A percentile compares a stretch with the other conserved stretches of the same genome.
phyloP scores from a whole-genome alignment of 805 yeast genomes.

The Wickerhamiella alocasiicola region DNA sequence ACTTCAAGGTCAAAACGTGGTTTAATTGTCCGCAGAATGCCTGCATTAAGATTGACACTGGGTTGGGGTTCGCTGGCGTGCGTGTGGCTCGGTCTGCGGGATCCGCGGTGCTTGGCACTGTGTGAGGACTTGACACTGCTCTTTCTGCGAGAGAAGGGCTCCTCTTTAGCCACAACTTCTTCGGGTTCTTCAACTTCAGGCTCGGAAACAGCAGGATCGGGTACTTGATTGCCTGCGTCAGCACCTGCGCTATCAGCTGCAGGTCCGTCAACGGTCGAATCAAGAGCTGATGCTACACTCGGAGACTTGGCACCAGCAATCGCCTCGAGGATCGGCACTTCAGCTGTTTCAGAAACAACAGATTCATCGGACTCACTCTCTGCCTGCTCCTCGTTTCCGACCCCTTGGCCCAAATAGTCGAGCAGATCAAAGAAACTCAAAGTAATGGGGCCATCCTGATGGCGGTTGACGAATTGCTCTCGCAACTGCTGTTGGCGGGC shows the following conservation, averaged over 20 bases:
- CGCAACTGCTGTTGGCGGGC: not conserved
- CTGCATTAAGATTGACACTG: not conserved
- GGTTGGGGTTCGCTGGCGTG: not conserved
- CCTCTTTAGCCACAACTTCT: not conserved
- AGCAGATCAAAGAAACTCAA: not conserved
- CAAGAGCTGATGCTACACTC: not conserved
- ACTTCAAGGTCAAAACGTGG: not conserved
- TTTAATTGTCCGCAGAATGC: not conserved
- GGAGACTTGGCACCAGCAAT: not conserved
- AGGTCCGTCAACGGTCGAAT: not conserved
- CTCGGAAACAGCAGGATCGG: not conserved
- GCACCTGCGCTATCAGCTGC: no score
- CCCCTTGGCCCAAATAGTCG: not conserved
- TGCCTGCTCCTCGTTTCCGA: not conserved
- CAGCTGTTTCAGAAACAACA: not conserved
- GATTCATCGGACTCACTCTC: not conserved
- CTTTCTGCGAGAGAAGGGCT: not conserved
- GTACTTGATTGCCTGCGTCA: no score
- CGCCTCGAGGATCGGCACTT: not conserved
- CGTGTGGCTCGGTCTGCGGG: not conserved
- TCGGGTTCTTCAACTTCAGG: not conserved
- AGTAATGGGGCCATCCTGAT: slow-evolving; percentile 3
- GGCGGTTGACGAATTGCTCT: slow-evolving; percentile 5
- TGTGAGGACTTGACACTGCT: not conserved
- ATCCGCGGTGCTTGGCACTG: not conserved